phyloP scores from a whole-genome alignment of 1,139 yeast genomes.

The Meyerozyma athensensis region DNA sequence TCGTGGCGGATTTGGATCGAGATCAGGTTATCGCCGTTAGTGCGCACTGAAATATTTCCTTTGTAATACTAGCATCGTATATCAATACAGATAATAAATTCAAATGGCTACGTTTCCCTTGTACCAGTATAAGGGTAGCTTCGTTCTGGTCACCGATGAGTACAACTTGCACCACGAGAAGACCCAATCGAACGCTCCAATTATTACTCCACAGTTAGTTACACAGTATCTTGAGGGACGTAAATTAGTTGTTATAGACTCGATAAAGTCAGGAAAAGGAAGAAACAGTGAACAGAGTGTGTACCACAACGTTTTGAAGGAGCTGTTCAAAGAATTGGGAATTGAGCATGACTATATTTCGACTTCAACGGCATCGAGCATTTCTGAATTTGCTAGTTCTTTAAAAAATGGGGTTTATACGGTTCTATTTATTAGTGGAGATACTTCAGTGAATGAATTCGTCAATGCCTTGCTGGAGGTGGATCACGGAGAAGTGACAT shows the following conservation, averaged over 20 bases:
- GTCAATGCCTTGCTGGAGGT: slow-evolving; percentile 43
- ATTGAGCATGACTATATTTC: slow-evolving; percentile 33
- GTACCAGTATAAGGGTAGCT: not conserved
- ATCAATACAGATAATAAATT: not conserved
- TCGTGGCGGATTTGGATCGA: slow-evolving; percentile 4
- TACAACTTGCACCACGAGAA: not conserved
- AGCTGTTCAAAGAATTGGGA: slow-evolving; percentile 36
- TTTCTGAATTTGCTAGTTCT: slow-evolving; percentile 29
- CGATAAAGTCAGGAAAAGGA: slow-evolving; percentile 55
- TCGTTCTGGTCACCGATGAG: not conserved
- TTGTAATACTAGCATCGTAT: not conserved
- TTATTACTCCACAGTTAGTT: not conserved
- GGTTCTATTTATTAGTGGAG: slow-evolving; percentile 73
- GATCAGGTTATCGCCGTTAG: slow-evolving; percentile 1
- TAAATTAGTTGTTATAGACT: slow-evolving; percentile 36
- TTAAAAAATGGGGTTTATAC: slow-evolving; percentile 27
- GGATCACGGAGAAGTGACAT: slow-evolving; percentile 7
- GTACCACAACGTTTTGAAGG: slow-evolving; percentile 38
- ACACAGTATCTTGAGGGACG: not conserved
- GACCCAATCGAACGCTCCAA: not conserved
- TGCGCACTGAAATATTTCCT: not conserved
- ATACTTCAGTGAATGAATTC: slow-evolving; percentile 77
- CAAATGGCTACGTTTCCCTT: not conserved
- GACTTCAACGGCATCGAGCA: slow-evolving; percentile 32
- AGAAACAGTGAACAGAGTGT: slow-evolving; percentile 35